Base-by-base conservation (phyloP, 352 stramenopile species). In the Thalassiosira ordinaria region DNA sequence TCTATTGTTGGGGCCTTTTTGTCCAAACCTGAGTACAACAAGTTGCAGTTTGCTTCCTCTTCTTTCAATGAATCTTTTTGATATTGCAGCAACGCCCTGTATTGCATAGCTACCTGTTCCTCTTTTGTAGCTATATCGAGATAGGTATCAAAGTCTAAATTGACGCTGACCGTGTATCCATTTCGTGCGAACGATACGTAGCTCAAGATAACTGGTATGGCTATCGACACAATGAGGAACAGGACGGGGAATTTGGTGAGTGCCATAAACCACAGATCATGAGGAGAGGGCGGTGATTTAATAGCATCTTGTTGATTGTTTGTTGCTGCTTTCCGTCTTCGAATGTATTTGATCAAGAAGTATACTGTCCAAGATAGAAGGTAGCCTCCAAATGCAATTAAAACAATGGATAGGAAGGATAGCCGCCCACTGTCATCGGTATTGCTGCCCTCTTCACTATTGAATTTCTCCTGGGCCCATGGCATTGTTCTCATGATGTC, bases 91-190 rank as follows among this genome's bases (percentile, higher is more conserved):
- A 80, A 53, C 6, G 35, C 33, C 11, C 7, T 20, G 27, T 68
- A 80, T 41, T 60, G 49, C 51, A 20, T 39, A 3, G 49, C n/a
- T n/a, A 11, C 13, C 13, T 14, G 47, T 53, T 80, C 71, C 44
- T 67, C 51, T 41, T 65, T 61, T 16, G 71, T 80, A 39, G 37
- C 35, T 16, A 80, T 80, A 39, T 80, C 51, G 18, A 80, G 31
- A 31, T 80, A 80, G 2, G 16, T 68, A 39, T 80, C 71, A 49
- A 80, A 80, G 46, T 80, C 71, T 39, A 80, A 55, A 56, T 80
- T 80, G 14, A 80, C 64, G 1, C n/a, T 52, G 13, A 74, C 37
- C 1, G 44, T 69, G 22, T 73, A 73, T 27, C 55, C 71, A 20
- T 74, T 24, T 14, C 46, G 14, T 37, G 20, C 60, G 47, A 53